Conservation (phyloP, 352 stramenopile genomes). For the Nannochloropsis limnetica region DNA sequence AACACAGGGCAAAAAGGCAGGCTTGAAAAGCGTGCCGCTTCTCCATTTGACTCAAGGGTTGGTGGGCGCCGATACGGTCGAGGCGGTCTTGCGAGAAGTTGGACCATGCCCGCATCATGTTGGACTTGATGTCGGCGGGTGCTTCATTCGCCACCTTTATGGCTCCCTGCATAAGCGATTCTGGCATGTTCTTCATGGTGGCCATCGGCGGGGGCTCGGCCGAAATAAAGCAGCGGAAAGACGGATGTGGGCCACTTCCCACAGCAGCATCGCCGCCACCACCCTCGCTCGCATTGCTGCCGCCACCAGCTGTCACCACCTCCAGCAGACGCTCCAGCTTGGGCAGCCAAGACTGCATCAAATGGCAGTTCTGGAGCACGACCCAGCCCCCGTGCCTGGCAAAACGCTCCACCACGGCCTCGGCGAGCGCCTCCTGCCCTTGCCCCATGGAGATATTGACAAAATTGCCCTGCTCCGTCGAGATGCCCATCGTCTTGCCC, state of each 20-base stretch:
- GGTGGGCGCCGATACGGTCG: conserved; percentile 50
- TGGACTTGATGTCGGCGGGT: conserved; percentile 86
- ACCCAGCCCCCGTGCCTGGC: conserved; percentile 82
- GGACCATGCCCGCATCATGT: conserved; percentile 79
- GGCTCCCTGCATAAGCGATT: conserved; percentile 83
- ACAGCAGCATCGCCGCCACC: neutral
- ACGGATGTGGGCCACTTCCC: conserved; percentile 71
- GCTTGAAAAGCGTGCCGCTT: conserved; percentile 79
- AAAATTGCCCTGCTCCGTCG: conserved; percentile 81
- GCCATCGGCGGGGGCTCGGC: conserved; percentile 78
- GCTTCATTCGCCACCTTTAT: conserved; percentile 92
- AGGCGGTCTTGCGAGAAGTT: conserved; percentile 81
- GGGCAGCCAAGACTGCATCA: conserved; percentile 84
- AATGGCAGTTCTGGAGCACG: conserved; percentile 83
- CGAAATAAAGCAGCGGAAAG: conserved; percentile 90
- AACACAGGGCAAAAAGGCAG: conserved; percentile 84
- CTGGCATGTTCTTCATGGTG: conserved; percentile 89
- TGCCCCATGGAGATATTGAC: conserved; percentile 88
- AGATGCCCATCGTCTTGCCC: conserved; percentile 71
- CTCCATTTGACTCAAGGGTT: conserved; percentile 54
- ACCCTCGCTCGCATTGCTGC: neutral
- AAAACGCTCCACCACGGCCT: conserved; percentile 71
- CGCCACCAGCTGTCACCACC: conserved; percentile 62
- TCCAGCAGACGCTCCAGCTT: conserved; percentile 82
- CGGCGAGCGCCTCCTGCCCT: conserved; percentile 79